Evolutionary conservation across 2,329 filamentous ascomycete genomes (phyloP).

Genomic region (Aspergillus quadricinctus): DNA sequence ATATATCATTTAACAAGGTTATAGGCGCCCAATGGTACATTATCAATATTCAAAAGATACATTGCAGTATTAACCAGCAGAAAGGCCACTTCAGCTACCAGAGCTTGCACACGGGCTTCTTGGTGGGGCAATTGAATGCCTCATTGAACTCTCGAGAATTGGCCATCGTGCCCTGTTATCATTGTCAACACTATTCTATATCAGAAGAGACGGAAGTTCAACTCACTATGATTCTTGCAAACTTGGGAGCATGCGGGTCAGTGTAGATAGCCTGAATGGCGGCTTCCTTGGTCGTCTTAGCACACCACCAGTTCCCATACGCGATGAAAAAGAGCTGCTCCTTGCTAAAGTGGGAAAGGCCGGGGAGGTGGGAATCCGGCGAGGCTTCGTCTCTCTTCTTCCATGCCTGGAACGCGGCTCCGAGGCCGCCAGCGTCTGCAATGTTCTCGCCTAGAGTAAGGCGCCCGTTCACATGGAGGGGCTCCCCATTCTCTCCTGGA

Average conservation of each 20-base stretch:
- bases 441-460: constrained; percentile 67
- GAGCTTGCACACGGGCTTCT: constrained; percentile 64
- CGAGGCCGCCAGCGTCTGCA: constrained; percentile 64
- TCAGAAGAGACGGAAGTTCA: constrained; percentile 7
- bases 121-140: constrained; percentile 61
- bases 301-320: constrained; percentile 64
- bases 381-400: constrained; percentile 52
- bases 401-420: constrained; percentile 63
- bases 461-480: constrained; percentile 59
- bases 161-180: constrained; percentile 53
- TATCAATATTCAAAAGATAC: neutral
- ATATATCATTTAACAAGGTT: neutral
- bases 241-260: constrained; percentile 63
- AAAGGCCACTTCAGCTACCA: constrained; percentile 48
- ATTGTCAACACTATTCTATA: constrained; percentile 2
- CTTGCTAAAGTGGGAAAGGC: constrained; percentile 58
- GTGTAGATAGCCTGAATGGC: constrained; percentile 56
- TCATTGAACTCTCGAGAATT: constrained; percentile 66
- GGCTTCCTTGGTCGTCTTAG: constrained; percentile 57
- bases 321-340: constrained; percentile 68
- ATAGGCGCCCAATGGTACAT: neutral
- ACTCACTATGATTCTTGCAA: constrained; percentile 51
- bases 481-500: constrained; percentile 51
- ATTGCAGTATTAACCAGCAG: constrained; percentile 1
- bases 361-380: constrained; percentile 55